Base-by-base conservation (phyloP, 176 grass and related monocot genomes). In the Panicum miliaceum region DNA sequence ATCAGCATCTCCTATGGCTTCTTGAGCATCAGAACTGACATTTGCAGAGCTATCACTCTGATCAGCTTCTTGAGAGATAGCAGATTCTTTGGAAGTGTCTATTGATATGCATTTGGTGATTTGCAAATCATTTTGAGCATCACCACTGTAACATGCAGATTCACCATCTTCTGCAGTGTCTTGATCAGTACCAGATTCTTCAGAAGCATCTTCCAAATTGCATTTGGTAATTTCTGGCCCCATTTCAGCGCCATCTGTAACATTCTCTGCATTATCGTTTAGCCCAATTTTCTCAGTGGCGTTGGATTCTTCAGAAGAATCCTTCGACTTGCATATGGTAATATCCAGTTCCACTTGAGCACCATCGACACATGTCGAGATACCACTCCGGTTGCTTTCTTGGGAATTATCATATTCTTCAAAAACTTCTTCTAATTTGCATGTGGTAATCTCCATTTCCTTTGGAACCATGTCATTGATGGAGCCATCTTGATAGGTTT, bases 141-240 rank as follows among this genome's bases (percentile, higher is more conserved):
- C 29, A 40, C 58, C 50, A 82, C 11, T 58, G 61, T 9, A 19
- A 75, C 43, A 58, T 48, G 79, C 22, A 47, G 50, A 72, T 7
- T 64, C 46, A 20, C 54, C 77, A 35, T 74, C 35, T 80, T 86
- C 47, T 46, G 29, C 20, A 16, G 11, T 43, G 23, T 78, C 71
- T 62, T 47, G 77, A 71, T 66, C 35, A 54, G 77, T 71, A 26
- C 36, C 13, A 45, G 42, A 12, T 45, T 85, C 83, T 82, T 85
- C 20, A 77, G 35, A 89, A 45, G 34, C 8, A 41, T 43, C 52
- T 46, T 71, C 71, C 64, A 77, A 59, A 19, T 69, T 67, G 63
- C 47, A 58, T 35, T 0, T 46, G 47, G 83, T 47, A 58, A 68
- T 77, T 64, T 59, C 37, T 7, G 20, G 68, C 8, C 38, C 52